Base-by-base conservation (phyloP, 2,329 filamentous ascomycete genomes). In the Knoxdaviesia capensis region DNA sequence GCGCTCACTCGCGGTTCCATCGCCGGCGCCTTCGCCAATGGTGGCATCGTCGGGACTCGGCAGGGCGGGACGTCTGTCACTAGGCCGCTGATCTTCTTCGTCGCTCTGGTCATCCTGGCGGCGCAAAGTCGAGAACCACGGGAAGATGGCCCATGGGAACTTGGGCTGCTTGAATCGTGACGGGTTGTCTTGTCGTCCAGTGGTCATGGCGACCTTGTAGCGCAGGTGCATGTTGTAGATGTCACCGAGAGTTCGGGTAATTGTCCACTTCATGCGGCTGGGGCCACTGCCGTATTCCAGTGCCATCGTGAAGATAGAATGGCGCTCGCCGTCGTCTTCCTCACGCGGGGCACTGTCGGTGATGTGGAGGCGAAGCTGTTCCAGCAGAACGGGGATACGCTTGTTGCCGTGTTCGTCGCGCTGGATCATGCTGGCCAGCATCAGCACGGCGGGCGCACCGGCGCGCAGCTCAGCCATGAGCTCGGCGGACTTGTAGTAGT, bases 341-440 rank as follows among this genome's bases (percentile, higher is more conserved):
- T 81, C 75, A 46, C 77, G 71, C 7, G 76, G 74, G 7, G 67
- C 65, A 52, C 85, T 93, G 52, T 94, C 84, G 6, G 77, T 80
- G 45, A 98, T 81, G 44, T 72, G 76, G 45, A 98, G 69, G 57
- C 93, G 94, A 45, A 98, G 69, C 61, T 98, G 90, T 58, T 98
- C 90, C 6, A 98, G 69, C 4, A 98, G 71, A 42, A 98, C 86
- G 0, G 90, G 90, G 44, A 98, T 94, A 45, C 87, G 77, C 60
- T 84, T 90, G 59, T 93, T 90, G 40, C 88, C 86, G 52, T 94
- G 84, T 59, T 98, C 90, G 51, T 98, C 90, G 44, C 90, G 74
- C 60, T 96, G 90, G 51, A 96, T 90, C 83, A 96, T 94, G 54
- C 87, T 94, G 6, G 90, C 90, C 41, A 98, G 65, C 59, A 98